A percentile compares a stretch with the other conserved stretches of the same genome.
These are phyloP conservation scores for Sonneratia caseolaris DNA, from an alignment of 345 rosid species.

Conservation along the genomic window DNA sequence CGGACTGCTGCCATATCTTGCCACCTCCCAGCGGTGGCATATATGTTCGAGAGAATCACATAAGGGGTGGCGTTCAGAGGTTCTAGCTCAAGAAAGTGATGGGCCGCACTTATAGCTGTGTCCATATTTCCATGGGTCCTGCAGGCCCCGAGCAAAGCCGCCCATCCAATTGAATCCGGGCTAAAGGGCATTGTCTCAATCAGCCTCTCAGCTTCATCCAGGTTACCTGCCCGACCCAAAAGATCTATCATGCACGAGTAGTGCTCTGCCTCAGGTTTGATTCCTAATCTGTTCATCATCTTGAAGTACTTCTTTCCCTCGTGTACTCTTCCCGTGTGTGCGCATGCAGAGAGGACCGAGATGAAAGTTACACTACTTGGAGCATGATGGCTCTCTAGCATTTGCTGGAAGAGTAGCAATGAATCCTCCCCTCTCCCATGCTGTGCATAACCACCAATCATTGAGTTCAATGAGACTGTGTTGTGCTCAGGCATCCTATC, in stretches of 20 bases:
- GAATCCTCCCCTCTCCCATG: conserved; percentile 59
- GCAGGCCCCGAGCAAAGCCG: conserved; percentile 76
- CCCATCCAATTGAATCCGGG: conserved; percentile 60
- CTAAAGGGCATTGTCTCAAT: conserved; percentile 63
- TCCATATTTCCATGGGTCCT: conserved; percentile 59
- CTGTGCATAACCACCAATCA: conserved; percentile 76
- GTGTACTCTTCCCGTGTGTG: conserved; percentile 60
- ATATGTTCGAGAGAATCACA: conserved; percentile 77
- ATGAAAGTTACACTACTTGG: conserved; percentile 76
- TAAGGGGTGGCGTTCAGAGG: conserved; percentile 76
- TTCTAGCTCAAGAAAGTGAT: conserved; percentile 44
- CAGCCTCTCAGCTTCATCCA: conserved; percentile 65
- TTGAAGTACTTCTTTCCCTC: conserved; percentile 56
- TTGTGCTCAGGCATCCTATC: conserved; percentile 64
- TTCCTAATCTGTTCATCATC: conserved; percentile 54
- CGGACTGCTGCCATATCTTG: conserved; percentile 54
- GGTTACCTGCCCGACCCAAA: conserved; percentile 70
- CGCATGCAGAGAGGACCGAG: conserved; percentile 81
- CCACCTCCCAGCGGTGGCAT: conserved; percentile 55
- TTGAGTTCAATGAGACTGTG: conserved; percentile 58
- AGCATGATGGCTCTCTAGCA: conserved; percentile 42
- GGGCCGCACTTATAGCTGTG: conserved; percentile 64
- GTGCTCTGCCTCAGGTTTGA: conserved; percentile 81
- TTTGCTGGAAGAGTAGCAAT: conserved; percentile 42
- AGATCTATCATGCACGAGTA: conserved; percentile 89